A percentile compares a stretch with the other conserved stretches of the same genome.
These are phyloP conservation scores for Ambispora gerdemannii DNA, from an alignment of 192 early-diverging fungal species.

Conservation along the genomic window DNA sequence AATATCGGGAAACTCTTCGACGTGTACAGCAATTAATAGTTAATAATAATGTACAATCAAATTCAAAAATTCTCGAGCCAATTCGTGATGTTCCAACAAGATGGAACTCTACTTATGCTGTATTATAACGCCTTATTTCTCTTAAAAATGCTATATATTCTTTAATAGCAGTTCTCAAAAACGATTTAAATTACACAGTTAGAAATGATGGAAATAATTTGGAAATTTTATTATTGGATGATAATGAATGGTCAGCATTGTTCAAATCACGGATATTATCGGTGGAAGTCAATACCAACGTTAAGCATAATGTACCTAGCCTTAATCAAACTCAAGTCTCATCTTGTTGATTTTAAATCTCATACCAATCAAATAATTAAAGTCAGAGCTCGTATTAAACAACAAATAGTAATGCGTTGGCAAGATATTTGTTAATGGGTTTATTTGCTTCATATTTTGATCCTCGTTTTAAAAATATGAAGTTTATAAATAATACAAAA, in stretches of 20 bases:
- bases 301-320: not conserved
- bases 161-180: too few species aligned
- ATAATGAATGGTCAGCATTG: too few species aligned
- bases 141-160: too few species aligned
- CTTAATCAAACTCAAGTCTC: not conserved
- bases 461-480: not conserved
- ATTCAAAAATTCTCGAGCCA: not conserved
- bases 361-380: not conserved
- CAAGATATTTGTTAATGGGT: not conserved
- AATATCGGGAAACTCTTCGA: conserved; percentile 2
- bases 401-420: not conserved
- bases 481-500: not conserved
- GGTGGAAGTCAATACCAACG: not conserved
- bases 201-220: too few species aligned
- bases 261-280: not conserved
- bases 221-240: too few species aligned
- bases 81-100: too few species aligned
- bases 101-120: too few species aligned
- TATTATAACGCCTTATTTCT: too few species aligned
- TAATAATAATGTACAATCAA: not conserved
- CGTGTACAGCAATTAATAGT: not conserved
- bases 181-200: too few species aligned
- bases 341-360: not conserved
- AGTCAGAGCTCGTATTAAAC: not conserved
- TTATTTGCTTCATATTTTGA: conserved; percentile 4